Conservation (phyloP, 1,284 basidiomycete species). For the Hortiboletus rubellus region DNA sequence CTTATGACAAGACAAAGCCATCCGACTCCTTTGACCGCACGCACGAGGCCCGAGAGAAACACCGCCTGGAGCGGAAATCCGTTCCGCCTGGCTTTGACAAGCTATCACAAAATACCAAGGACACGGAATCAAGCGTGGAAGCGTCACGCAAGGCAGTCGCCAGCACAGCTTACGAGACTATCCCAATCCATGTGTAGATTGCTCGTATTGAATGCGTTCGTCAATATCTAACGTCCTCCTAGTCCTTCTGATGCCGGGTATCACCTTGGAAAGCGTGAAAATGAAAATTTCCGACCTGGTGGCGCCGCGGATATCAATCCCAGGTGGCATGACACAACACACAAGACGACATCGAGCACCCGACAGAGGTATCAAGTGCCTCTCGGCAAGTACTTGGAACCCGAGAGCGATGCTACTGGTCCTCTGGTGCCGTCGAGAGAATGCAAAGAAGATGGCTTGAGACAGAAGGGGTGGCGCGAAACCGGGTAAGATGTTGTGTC, state of each 20-base stretch:
- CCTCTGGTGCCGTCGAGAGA: neutral
- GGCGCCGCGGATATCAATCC: neutral
- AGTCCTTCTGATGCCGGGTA: conserved; percentile 4
- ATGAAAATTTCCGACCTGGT: neutral
- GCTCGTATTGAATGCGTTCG: neutral
- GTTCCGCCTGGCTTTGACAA: neutral
- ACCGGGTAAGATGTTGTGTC: conserved; percentile 2
- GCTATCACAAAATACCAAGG: neutral
- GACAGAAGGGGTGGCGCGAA: neutral
- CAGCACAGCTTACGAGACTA: neutral
- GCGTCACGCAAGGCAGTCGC: neutral
- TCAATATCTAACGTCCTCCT: neutral
- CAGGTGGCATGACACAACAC: conserved; percentile 7
- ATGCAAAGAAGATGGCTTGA: neutral
- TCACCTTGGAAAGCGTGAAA: neutral
- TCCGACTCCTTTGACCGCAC: neutral
- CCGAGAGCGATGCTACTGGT: neutral
- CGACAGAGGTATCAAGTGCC: conserved; percentile 22
- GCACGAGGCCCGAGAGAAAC: neutral
- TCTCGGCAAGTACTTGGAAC: conserved; percentile 13
- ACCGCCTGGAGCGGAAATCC: neutral
- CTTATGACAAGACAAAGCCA: neutral
- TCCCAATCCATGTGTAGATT: conserved; percentile 9
- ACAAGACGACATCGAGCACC: neutral
- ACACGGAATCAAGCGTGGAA: neutral